Evolutionary conservation across 2,329 filamentous ascomycete genomes (phyloP).

Genomic region (Pseudogymnoascus sp.): DNA sequence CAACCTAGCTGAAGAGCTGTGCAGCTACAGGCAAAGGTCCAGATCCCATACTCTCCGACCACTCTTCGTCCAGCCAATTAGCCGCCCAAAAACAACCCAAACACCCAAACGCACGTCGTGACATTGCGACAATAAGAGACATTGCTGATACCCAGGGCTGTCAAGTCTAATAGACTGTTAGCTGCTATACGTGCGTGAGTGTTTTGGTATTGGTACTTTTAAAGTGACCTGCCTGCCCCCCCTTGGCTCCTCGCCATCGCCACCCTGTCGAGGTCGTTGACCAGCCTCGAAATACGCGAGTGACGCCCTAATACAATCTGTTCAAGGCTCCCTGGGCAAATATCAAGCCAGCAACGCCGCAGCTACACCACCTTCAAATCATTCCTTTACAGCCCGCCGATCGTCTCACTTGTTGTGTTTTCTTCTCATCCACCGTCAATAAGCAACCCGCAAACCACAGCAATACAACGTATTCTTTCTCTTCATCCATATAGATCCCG

Average conservation of each 20-base stretch:
- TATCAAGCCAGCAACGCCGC: neutral
- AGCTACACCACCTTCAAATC: slow-evolving; percentile 5
- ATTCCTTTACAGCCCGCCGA: neutral
- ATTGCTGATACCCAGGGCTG: slow-evolving; percentile 1
- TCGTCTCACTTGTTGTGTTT: neutral
- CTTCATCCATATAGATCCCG: neutral
- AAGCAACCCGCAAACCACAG: neutral
- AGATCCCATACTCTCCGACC: neutral
- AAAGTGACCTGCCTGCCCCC: slow-evolving; percentile 6
- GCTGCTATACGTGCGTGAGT: neutral
- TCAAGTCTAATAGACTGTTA: neutral
- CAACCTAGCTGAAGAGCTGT: slow-evolving; percentile 5
- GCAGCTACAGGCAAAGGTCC: neutral
- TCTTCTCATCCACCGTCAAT: neutral
- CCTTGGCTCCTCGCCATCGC: neutral
- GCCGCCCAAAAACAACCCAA: neutral
- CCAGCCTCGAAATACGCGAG: neutral
- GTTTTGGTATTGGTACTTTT: slow-evolving; percentile 1
- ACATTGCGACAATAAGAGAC: slow-evolving; percentile 3
- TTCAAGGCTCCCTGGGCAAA: neutral
- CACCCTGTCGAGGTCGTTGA: neutral
- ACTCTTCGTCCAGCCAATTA: neutral
- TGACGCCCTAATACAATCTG: neutral
- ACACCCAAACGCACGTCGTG: slow-evolving; percentile 3
- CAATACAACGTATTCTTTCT: neutral